phyloP scores from a whole-genome alignment of 176 grass and related monocot species.

The Coix lacrymajobi region DNA sequence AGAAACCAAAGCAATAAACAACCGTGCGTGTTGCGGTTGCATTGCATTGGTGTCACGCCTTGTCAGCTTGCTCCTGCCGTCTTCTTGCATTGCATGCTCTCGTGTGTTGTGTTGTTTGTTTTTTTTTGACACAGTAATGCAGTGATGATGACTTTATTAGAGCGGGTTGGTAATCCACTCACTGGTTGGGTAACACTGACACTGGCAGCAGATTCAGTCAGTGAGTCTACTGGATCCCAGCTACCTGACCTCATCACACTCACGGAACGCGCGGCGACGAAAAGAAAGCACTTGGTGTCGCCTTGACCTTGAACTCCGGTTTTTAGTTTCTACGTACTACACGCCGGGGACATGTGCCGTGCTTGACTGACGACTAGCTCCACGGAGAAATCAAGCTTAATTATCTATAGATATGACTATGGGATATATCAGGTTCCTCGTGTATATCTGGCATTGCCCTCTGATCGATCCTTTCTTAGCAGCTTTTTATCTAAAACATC shows the following conservation, averaged over 20 bases:
- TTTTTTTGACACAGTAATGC: neutral
- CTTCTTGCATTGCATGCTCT: no score
- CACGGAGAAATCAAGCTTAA: no score
- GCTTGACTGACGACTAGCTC: neutral
- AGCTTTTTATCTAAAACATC: no score
- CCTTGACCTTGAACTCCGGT: neutral
- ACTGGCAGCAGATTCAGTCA: neutral
- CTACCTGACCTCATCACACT: constrained; percentile 31
- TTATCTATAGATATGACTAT: no score
- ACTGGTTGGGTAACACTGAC: neutral
- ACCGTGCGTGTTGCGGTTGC: no score
- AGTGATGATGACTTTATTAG: neutral
- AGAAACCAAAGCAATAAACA: neutral
- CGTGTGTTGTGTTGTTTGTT: no score
- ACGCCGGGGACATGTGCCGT: neutral
- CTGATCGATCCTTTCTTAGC: no score
- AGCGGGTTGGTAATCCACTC: constrained; percentile 35
- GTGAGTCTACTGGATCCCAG: constrained; percentile 18
- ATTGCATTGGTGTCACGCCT: neutral
- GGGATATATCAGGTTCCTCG: no score
- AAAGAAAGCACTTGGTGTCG: neutral
- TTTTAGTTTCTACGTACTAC: no score
- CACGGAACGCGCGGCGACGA: no score
- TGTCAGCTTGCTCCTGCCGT: neutral
- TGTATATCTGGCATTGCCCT: no score